These are phyloP conservation scores for Calonectria ilicicola DNA, from an alignment of 2,329 filamentous ascomycete genomes.

Conservation along the genomic window DNA sequence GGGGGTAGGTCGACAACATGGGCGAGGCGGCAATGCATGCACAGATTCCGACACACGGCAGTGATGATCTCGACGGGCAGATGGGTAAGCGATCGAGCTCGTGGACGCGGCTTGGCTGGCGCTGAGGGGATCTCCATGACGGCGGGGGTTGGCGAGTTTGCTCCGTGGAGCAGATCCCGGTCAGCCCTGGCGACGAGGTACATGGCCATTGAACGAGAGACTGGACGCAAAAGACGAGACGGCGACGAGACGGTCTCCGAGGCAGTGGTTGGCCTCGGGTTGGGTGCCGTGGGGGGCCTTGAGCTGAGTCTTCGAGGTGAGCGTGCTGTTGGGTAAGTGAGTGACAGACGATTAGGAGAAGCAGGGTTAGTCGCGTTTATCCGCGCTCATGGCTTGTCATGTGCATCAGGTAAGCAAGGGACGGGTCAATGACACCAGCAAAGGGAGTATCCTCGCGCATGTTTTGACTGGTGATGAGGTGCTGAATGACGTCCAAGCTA, in stretches of 20 bases:
- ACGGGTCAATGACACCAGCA: neutral
- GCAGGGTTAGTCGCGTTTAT: slow-evolving; percentile 21
- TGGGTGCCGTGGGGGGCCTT: slow-evolving; percentile 17
- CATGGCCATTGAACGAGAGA: slow-evolving; percentile 26
- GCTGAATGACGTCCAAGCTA: neutral
- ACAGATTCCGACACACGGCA: slow-evolving; percentile 41
- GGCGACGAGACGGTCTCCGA: slow-evolving; percentile 21
- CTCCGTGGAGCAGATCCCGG: slow-evolving; percentile 38
- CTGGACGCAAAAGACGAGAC: slow-evolving; percentile 1
- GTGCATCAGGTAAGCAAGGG: slow-evolving; percentile 18
- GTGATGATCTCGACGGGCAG: slow-evolving; percentile 42
- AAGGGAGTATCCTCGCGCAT: slow-evolving; percentile 10
- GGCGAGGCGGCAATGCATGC: slow-evolving; percentile 39
- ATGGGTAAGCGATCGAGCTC: slow-evolving; percentile 30
- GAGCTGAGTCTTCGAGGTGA: slow-evolving; percentile 12
- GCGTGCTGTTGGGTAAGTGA: slow-evolving; percentile 12
- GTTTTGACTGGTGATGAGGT: neutral
- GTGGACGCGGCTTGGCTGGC: slow-evolving; percentile 23
- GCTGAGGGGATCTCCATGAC: slow-evolving; percentile 1
- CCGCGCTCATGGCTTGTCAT: slow-evolving; percentile 5
- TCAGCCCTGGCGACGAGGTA: slow-evolving; percentile 37
- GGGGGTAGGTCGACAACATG: slow-evolving; percentile 42
- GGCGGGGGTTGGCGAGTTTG: slow-evolving; percentile 17
- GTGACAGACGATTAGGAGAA: neutral
- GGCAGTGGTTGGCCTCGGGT: slow-evolving; percentile 19